phyloP scores from a whole-genome alignment of 495 filamentous ascomycete species.

The Oidiodendron maius region DNA sequence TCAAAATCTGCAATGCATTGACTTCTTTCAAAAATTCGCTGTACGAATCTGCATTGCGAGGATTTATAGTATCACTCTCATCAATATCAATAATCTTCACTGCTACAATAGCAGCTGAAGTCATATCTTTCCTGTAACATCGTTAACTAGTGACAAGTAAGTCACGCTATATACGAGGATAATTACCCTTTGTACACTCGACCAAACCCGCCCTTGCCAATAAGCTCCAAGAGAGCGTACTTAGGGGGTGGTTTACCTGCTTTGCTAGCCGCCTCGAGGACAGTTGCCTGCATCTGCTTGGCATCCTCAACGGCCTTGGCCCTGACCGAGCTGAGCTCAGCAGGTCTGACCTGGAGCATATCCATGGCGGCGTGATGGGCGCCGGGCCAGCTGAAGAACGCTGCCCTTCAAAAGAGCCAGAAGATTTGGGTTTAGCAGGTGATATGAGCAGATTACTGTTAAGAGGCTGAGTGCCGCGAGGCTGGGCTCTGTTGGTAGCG shows the following conservation, averaged over 20 bases:
- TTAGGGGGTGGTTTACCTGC: conserved; percentile 39
- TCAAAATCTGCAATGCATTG: conserved; percentile 74
- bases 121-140: conserved; percentile 44
- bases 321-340: conserved; percentile 8
- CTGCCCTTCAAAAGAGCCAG: not conserved
- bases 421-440: not conserved
- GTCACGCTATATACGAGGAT: conserved; percentile 1
- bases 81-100: conserved; percentile 98
- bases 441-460: too few relatives aligned
- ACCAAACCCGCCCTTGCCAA: conserved; percentile 94
- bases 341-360: conserved; percentile 1
- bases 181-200: conserved; percentile 81
- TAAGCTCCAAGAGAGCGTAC: conserved; percentile 82
- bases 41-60: conserved; percentile 72
- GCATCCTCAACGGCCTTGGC: conserved; percentile 45
- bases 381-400: not conserved
- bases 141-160: conserved; percentile 3
- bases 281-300: conserved; percentile 43
- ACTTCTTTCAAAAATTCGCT: conserved; percentile 87
- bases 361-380: conserved; percentile 3
- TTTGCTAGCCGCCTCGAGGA: conserved; percentile 41
- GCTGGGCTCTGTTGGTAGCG: not conserved
- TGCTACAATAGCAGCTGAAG: conserved; percentile 65
- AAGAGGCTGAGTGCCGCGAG: too few relatives aligned
- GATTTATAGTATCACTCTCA: conserved; percentile 67